Evolutionary conservation across 169 alveolate species (phyloP), one percentile per base, ranked within the genome.

Genomic region (Eimeria sp.): DNA sequence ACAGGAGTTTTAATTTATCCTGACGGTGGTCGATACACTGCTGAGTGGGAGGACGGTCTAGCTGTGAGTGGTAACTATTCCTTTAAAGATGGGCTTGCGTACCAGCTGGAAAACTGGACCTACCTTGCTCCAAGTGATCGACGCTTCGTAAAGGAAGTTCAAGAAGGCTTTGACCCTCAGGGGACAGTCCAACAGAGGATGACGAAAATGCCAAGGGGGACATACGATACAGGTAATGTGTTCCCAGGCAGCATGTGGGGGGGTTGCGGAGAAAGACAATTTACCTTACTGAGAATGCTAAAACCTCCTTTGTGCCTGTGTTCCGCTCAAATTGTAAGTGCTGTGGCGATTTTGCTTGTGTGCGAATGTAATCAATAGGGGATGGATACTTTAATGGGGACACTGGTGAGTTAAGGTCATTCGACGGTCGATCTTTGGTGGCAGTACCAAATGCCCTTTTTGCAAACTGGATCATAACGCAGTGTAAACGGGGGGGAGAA

Each of bases 41-140:
- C 98, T 58, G 96, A 97, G n/a, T 98, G 98, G 98, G 97, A 97
- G n/a, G 92, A 97, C 65, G 99, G 99, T 13, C 97, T 92, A 87
- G 91, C 97, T 10, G 73, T 72, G 40, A 92, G 72, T 27, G 95
- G 95, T 2, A 30, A 63, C 91, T 92, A 92, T 40, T 51, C 73
- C 61, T 92, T 92, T 61, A 92, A 54, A 49, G 95, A 92, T 78
- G 84, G 83, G 83, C 72, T 92, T 45, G 75, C 86, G 25, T 92
- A 92, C 95, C 86, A 92, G 57, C 70, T 80, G 83, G 54, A 80
- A 43, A 67, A 92, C 91, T 92, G 95, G 95, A 54, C 43, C 9
- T 92, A 92, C 67, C 86, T 92, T 47, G 86, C 84, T 34, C 91
- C 95, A 22, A 70, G 54, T 34, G 95, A 92, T 61, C 90, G 95